Conservation (phyloP, 345 rosid species). For the Aurinia saxatilis region DNA sequence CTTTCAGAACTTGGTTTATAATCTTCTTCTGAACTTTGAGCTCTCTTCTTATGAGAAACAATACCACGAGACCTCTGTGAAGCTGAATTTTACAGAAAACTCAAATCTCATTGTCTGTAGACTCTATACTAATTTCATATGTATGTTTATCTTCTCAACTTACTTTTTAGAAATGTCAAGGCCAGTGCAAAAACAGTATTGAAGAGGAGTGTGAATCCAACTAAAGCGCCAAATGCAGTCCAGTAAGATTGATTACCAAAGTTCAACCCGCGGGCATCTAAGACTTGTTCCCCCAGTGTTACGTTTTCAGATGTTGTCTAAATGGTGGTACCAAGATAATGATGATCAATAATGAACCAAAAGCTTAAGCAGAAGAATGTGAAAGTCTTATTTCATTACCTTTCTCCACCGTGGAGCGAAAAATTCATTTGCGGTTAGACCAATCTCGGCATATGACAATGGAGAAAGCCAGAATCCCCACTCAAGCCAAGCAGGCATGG, state of each 20-base stretch:
- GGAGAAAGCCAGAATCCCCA: slow-evolving; percentile 84
- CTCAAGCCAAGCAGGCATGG: slow-evolving; percentile 45
- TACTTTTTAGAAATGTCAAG: slow-evolving; percentile 49
- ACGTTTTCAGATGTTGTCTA: slow-evolving; percentile 28
- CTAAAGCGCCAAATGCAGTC: slow-evolving; percentile 41
- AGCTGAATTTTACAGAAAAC: background rate
- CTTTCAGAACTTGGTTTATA: background rate
- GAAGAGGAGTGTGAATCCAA: slow-evolving; percentile 50
- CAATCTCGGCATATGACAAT: slow-evolving; percentile 54
- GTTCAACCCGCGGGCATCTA: slow-evolving; percentile 53
- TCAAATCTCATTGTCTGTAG: background rate
- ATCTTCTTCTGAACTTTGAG: background rate
- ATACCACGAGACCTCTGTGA: slow-evolving; percentile 14
- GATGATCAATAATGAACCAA: background rate
- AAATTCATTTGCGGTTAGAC: slow-evolving; percentile 54
- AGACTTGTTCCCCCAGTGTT: slow-evolving; percentile 35
- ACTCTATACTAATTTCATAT: background rate
- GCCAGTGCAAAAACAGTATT: slow-evolving; percentile 47
- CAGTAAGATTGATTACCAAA: slow-evolving; percentile 42
- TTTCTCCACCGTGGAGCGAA: slow-evolving; percentile 56
- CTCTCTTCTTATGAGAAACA: slow-evolving; percentile 10
- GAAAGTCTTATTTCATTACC: slow-evolving; percentile 12
- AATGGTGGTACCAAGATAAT: background rate
- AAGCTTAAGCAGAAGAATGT: background rate
- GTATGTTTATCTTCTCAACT: slow-evolving; percentile 14